These are phyloP conservation scores for Bimuria novae-zelandiae DNA, from an alignment of 2,329 filamentous ascomycete species.

Conservation along the genomic window DNA sequence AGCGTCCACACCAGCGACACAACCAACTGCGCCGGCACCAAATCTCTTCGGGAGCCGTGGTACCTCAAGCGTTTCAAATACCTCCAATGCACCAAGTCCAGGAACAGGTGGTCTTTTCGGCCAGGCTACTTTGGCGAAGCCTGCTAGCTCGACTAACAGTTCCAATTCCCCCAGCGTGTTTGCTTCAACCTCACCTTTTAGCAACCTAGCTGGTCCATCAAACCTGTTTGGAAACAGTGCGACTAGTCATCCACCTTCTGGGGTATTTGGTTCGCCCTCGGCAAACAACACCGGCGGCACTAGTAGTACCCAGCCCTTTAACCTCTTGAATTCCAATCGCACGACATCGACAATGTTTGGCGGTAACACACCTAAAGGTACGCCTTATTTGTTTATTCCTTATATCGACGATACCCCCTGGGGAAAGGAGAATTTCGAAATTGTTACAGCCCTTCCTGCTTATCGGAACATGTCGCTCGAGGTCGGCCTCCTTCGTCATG, in stretches of 20 bases:
- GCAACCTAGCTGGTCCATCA: slow-evolving; percentile 2
- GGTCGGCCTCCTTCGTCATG: slow-evolving; percentile 8
- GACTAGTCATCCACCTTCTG: slow-evolving; percentile 3
- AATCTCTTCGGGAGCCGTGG: slow-evolving; percentile 2
- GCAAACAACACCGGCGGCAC: slow-evolving; percentile 1
- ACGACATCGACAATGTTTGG: slow-evolving; percentile 3
- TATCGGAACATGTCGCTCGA: slow-evolving; percentile 9
- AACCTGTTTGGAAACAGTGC: slow-evolving; percentile 3
- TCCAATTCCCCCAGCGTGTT: slow-evolving; percentile 4
- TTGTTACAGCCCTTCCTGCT: slow-evolving; percentile 6
- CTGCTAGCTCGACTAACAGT: slow-evolving; percentile 8
- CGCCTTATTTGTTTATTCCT: slow-evolving; percentile 5
- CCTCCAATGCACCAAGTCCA: slow-evolving; percentile 7
- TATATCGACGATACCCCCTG: slow-evolving; percentile 2
- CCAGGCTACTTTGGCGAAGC: slow-evolving; percentile 7
- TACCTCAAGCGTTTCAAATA: slow-evolving; percentile 1
- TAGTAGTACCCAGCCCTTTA: slow-evolving; percentile 4
- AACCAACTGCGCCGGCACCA: slow-evolving; percentile 5
- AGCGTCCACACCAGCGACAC: slow-evolving; percentile 8
- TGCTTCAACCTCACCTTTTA: slow-evolving; percentile 4
- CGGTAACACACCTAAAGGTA: slow-evolving; percentile 6
- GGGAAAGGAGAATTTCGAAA: slow-evolving; percentile 4
- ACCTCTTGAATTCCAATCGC: background rate
- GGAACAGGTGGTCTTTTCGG: slow-evolving; percentile 7
- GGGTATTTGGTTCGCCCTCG: slow-evolving; percentile 5